Base-by-base conservation (phyloP, 805 yeast species). In the Metschnikowia aberdeeniae region DNA sequence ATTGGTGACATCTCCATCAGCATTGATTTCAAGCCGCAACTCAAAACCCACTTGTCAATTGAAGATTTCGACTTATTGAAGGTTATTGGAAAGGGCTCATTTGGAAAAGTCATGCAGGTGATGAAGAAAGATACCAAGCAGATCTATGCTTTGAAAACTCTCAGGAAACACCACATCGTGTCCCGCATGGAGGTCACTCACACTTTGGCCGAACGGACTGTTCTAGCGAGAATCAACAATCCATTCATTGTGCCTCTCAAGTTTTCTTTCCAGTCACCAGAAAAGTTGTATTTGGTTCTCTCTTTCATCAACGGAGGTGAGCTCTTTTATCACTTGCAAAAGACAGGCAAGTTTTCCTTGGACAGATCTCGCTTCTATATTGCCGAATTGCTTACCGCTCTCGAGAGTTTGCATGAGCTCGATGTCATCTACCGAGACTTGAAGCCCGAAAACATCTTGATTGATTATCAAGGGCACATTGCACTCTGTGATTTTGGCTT, bases 51-150 rank as follows among this genome's bases (percentile, higher is more conserved):
- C 40, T 72, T 93, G 40, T 75, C 89, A 1, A 89, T 93, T 54
- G 96, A 89, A 46, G 97, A 92, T 60, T 92, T 93, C 67, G 96
- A 89, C 57, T 70, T 93, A 42, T 75, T 93, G 55, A 93, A 93
- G 66, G 99, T 93, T 19, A 89, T 93, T 44, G 99, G 99, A 31
- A 93, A 93, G 63, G 99, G 99, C 6, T 89, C 97, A 8, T 93
- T 93, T 63, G 99, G 99, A 42, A 93, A 93, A 67, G 99, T 93
- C 43, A 93, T 93, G 98, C 99, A 93, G 67, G 99, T 93, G 34
- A 82, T 89, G 52, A 93, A 93, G 68, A 88, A 87, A 57, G 99
- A 93, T 65, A 93, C 99, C 3, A 85, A 85, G 53, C 95, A 92
- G 63, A 83, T 93, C 20, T 93, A 93, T 64, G 99, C 99, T 1